Conservation (phyloP, 2,329 filamentous ascomycete species). For the Exophiala viscosa region DNA sequence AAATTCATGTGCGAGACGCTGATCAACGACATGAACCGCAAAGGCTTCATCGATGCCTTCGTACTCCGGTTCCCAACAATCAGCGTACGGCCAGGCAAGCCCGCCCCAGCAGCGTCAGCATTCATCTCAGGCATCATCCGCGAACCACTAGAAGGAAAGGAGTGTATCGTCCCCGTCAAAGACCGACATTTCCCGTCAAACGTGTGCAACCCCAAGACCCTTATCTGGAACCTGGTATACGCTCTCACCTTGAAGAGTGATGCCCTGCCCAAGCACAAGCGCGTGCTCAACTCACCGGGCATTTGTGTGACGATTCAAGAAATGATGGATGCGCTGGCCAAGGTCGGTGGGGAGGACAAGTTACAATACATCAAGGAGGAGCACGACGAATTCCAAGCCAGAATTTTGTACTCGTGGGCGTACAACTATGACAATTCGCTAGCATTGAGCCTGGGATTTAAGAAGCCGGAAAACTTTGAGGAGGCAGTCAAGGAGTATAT, state of each 20-base stretch:
- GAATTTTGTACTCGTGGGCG: slow-evolving; percentile 56
- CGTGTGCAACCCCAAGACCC: slow-evolving; percentile 52
- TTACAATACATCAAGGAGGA: slow-evolving; percentile 51
- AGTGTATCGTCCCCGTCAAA: slow-evolving; percentile 52
- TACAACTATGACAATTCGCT: slow-evolving; percentile 53
- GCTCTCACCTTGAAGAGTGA: slow-evolving; percentile 44
- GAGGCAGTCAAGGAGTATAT: slow-evolving; percentile 56
- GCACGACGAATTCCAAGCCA: slow-evolving; percentile 48
- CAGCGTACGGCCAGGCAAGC: slow-evolving; percentile 57
- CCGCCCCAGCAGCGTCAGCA: slow-evolving; percentile 59
- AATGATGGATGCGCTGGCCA: slow-evolving; percentile 55
- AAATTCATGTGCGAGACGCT: slow-evolving; percentile 61
- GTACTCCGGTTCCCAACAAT: slow-evolving; percentile 60
- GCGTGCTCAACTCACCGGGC: slow-evolving; percentile 58
- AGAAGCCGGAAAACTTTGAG: slow-evolving; percentile 52
- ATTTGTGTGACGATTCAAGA: slow-evolving; percentile 51
- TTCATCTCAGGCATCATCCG: slow-evolving; percentile 63
- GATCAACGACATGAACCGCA: slow-evolving; percentile 61
- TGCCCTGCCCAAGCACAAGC: slow-evolving; percentile 41
- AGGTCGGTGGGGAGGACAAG: slow-evolving; percentile 53
- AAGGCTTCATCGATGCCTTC: slow-evolving; percentile 57
- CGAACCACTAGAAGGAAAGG: slow-evolving; percentile 56
- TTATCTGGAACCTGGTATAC: slow-evolving; percentile 53
- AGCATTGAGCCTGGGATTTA: slow-evolving; percentile 51
- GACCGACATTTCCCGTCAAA: slow-evolving; percentile 51